Evolutionary conservation across 352 stramenopile species (phyloP).

Genomic region (Pythium phragmiticola): DNA sequence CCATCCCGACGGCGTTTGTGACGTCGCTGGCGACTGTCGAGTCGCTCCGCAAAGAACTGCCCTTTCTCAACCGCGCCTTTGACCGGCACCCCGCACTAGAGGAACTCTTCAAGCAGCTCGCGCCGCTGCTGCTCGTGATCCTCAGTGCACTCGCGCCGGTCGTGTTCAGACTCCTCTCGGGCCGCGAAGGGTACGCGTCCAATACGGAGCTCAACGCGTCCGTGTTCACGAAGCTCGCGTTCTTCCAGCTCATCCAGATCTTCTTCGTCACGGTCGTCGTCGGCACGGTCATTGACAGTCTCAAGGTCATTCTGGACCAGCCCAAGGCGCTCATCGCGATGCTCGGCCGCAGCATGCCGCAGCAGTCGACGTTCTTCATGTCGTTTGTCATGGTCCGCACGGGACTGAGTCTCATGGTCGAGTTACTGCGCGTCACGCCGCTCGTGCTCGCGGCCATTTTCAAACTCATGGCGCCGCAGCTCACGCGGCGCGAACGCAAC

Average conservation of each 20-base stretch:
- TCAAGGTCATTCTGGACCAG: conserved; percentile 71
- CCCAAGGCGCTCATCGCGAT: conserved; percentile 67
- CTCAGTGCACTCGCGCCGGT: conserved; percentile 61
- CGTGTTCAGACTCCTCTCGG: conserved; percentile 64
- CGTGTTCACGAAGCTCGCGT: conserved; percentile 74
- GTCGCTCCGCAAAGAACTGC: conserved; percentile 54
- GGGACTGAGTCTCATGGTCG: conserved; percentile 52
- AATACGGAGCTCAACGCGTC: conserved; percentile 61
- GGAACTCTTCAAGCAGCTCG: conserved; percentile 69
- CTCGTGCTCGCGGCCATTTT: conserved; percentile 50
- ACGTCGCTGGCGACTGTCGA: conserved; percentile 69
- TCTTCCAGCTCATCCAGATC: conserved; percentile 82
- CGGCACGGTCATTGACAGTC: conserved; percentile 69
- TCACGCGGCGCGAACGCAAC: conserved; percentile 58
- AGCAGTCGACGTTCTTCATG: conserved; percentile 86
- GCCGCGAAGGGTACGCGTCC: conserved; percentile 65
- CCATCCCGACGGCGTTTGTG: conserved; percentile 77
- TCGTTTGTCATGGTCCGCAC: conserved; percentile 77
- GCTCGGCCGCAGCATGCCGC: conserved; percentile 71
- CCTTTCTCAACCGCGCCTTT: conserved; percentile 65
- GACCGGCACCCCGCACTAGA: conserved; percentile 59
- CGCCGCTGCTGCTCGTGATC: conserved; percentile 56
- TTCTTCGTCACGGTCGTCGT: conserved; percentile 82
- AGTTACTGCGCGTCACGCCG: conserved; percentile 63
- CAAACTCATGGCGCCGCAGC: conserved; percentile 54